Evolutionary conservation across 1,284 basidiomycete genomes (phyloP).

Genomic region (Leccinum subatratum): DNA sequence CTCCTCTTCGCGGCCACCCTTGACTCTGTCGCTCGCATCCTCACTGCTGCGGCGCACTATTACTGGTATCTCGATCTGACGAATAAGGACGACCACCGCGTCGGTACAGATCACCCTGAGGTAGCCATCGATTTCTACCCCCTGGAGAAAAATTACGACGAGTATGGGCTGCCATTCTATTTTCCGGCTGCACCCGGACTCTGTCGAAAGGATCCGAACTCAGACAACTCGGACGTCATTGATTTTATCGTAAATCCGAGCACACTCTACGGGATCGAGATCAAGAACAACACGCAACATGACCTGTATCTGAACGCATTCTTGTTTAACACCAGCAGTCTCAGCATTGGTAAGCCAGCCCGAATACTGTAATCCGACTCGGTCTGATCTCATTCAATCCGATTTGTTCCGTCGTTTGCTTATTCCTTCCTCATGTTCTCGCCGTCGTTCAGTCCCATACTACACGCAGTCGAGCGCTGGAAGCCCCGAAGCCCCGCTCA

Average conservation of each 20-base stretch:
- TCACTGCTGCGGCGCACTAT: conserved; percentile 18
- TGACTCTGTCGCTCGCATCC: background rate
- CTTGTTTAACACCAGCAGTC: conserved; percentile 21
- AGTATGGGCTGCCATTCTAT: conserved; percentile 9
- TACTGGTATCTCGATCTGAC: conserved; percentile 24
- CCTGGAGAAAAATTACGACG: conserved; percentile 9
- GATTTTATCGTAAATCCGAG: conserved; percentile 18
- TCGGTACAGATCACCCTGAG: background rate
- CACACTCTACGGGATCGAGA: conserved; percentile 16
- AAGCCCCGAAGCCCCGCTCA: background rate
- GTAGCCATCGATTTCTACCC: conserved; percentile 19
- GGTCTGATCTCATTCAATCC: background rate
- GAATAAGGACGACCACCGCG: background rate
- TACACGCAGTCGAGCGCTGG: conserved; percentile 12
- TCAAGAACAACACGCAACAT: conserved; percentile 20
- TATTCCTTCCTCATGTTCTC: background rate
- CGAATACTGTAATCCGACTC: background rate
- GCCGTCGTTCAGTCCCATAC: conserved; percentile 11
- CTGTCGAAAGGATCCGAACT: conserved; percentile 1
- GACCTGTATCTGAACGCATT: conserved; percentile 24
- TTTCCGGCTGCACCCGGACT: conserved; percentile 9
- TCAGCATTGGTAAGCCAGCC: conserved; percentile 16
- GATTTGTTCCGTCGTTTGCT: background rate
- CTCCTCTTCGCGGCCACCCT: conserved; percentile 1
- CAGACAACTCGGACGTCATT: conserved; percentile 10